These are phyloP conservation scores for Rhazya stricta DNA, from an alignment of 257 asterid genomes.

Conservation along the genomic window DNA sequence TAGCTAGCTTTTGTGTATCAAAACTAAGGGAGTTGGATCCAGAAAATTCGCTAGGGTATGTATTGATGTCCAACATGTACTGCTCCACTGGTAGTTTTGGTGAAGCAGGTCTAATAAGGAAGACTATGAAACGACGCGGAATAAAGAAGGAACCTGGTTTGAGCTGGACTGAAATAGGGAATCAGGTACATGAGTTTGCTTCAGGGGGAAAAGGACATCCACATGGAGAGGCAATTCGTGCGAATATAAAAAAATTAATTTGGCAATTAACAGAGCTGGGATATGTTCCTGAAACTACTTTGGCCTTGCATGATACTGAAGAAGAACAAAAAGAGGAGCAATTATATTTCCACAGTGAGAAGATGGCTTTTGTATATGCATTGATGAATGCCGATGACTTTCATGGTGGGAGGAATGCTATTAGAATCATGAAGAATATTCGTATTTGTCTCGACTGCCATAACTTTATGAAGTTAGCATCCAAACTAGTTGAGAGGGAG, in stretches of 20 bases:
- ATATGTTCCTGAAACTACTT: conserved; percentile 47
- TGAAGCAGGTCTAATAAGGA: conserved; percentile 47
- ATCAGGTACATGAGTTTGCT: conserved; percentile 65
- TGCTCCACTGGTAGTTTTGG: conserved; percentile 42
- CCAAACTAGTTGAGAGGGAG: conserved; percentile 43
- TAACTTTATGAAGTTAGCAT: conserved; percentile 69
- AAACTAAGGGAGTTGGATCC: conserved; percentile 65
- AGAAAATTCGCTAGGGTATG: conserved; percentile 64
- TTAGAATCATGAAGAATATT: conserved; percentile 62
- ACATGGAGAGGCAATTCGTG: conserved; percentile 42
- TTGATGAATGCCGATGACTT: conserved; percentile 40
- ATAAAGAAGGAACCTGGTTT: conserved; percentile 70
- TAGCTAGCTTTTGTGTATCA: conserved; percentile 54
- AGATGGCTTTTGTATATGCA: conserved; percentile 68
- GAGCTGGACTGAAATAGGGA: conserved; percentile 74
- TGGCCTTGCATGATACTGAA: conserved; percentile 62
- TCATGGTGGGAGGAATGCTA: conserved; percentile 20
- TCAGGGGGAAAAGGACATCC: conserved; percentile 62
- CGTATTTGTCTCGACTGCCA: conserved; percentile 79
- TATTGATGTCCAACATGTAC: conserved; percentile 54
- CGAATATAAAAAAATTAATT: conserved; percentile 37
- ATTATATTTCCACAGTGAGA: conserved; percentile 75
- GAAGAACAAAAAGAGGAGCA: conserved; percentile 95
- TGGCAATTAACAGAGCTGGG: conserved; percentile 39
- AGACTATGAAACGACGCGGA: conserved; percentile 47